Base-by-base conservation (phyloP, 2,329 filamentous ascomycete species). In the Claviceps quebecensis region DNA sequence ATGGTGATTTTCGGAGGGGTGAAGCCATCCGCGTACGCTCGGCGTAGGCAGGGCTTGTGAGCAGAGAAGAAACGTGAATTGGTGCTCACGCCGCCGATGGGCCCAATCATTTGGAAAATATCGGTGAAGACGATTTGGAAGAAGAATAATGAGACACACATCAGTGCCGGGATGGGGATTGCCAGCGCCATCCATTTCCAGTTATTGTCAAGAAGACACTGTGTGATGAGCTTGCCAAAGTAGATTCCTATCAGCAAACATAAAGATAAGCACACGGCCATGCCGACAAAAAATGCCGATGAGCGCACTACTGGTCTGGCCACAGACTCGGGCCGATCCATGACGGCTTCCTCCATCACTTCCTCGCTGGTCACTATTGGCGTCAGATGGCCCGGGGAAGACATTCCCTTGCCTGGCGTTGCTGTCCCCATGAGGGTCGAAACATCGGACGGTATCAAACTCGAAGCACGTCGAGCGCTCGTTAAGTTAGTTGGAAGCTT, bases 81-180 rank as follows among this genome's bases (percentile, higher is more conserved):
- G 22, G 61, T 65, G 52, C 62, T 64, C 29, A 71, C 57, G 36
- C 66, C 66, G 34, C 67, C 69, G 48, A 74, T 69, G 2, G 74
- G 74, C 0, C 74, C 74, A n/a, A 76, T 59, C 11, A 76, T 65
- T 55, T 77, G 68, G 56, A 69, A 69, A 3, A 70, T 22, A 45
- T 65, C 62, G 50, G 61, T 61, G 52, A 69, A 60, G 53, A 70
- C 63, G 47, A 66, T 63, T 46, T 67, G 71, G 56, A 74, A 75
- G 58, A 76, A 67, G 68, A 74, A 65, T 59, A 63, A 48, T 39
- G 51, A 58, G 43, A 59, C 58, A 48, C 58, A 56, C 34, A 69
- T 61, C 51, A 72, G 63, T 48, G 72, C 60, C 7, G 70, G 63
- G 45, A 65, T 63, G 5, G 59, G 59, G 2, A 55, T 52, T 5